A percentile compares a stretch with the other conserved stretches of the same genome.
phyloP scores from a whole-genome alignment of 2,329 filamentous ascomycete genomes.

The Bipolaris victoriae region DNA sequence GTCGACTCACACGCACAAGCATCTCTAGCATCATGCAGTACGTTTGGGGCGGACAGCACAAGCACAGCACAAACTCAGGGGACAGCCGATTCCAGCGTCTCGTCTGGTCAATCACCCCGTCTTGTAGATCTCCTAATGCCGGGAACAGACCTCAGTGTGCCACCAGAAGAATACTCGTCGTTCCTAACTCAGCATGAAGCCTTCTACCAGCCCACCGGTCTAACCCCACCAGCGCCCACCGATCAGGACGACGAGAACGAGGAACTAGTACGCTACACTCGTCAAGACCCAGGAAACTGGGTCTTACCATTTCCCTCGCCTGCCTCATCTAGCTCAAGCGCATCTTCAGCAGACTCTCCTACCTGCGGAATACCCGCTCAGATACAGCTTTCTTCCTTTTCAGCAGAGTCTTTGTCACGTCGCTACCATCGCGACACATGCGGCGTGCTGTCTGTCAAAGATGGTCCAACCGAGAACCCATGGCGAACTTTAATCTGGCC shows the following conservation, averaged over 20 bases:
- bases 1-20: conserved; percentile 45
- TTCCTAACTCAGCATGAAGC: conserved; percentile 45
- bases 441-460: conserved; percentile 73
- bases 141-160: conserved; percentile 55
- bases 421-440: conserved; percentile 71
- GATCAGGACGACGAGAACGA: conserved; percentile 56
- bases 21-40: conserved; percentile 45
- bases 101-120: conserved; percentile 56
- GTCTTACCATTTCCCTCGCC: conserved; percentile 49
- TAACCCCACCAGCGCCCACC: conserved; percentile 36
- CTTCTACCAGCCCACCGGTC: conserved; percentile 41
- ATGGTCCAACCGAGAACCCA: conserved; percentile 71
- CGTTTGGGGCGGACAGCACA: conserved; percentile 47
- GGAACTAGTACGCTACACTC: conserved; percentile 57
- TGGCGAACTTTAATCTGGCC: conserved; percentile 76
- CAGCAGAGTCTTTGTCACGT: conserved; percentile 66
- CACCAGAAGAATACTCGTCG: conserved; percentile 47
- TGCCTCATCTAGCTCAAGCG: conserved; percentile 44
- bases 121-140: conserved; percentile 57
- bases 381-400: conserved; percentile 57
- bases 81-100: conserved; percentile 44
- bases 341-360: conserved; percentile 39
- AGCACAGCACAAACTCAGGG: conserved; percentile 32
- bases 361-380: conserved; percentile 47
- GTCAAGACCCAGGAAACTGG: conserved; percentile 43